Evolutionary conservation across 2,329 filamentous ascomycete species (phyloP), one percentile per base, ranked within the genome.

Genomic region (Neurospora sp.): DNA sequence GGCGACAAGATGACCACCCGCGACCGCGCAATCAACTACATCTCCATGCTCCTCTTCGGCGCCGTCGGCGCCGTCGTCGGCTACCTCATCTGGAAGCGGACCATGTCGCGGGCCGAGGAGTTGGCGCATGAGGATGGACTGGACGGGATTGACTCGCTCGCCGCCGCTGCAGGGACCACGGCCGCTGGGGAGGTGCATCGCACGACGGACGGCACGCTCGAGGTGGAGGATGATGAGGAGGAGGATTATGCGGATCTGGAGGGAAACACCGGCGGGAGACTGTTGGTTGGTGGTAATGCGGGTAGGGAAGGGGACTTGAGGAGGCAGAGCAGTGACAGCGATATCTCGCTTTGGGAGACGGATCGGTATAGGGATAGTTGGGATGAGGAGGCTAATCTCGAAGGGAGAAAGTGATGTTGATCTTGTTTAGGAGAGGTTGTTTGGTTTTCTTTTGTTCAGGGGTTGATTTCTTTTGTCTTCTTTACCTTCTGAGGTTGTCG

Each of bases 11-110:
- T 98, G 95, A 89, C 91, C 71, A 81, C 86, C 3, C 85, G 86
- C 73, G 92, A 92, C 73, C 96, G 94, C 79, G 85, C 89, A 38
- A 83, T 98, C 76, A 97, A 96, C 80, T 97, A 97, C 78, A 80
- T 90, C 33, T 91, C 89, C 81, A 97, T 98, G 79, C 77, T 88
- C 15, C 79, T 94, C 70, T 91, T 93, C 38, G 86, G 87, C 67
- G 76, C 87, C 28, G 82, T 97, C 13, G 96, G 96, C 66, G 82
- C 91, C 28, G 85, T 83, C 36, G 93, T 96, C 2, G 95, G 93
- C 17, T 91, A 89, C 80, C 84, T 96, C 80, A 96, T 99, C 78
- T 99, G 97, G 82, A 86, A 86, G 68, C 84, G 87, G 71, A 90
- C 88, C 69, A 89, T 90, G 84, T 84, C 86, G 52, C 84, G 88